phyloP scores from a whole-genome alignment of 441 rosid genomes.

The Daphne laureola region DNA sequence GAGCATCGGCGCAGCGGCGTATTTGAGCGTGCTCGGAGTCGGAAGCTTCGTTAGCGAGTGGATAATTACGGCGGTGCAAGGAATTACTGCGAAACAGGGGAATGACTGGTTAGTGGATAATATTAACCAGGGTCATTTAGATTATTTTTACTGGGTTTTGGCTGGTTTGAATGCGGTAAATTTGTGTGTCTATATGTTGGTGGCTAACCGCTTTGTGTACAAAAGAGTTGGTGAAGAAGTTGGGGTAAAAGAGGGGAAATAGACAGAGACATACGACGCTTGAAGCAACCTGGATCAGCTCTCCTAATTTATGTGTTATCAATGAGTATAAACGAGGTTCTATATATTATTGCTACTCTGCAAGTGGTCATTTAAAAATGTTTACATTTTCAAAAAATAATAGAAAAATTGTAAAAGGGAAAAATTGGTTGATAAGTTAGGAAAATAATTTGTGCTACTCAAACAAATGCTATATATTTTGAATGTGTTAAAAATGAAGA shows the following conservation, averaged over 20 bases:
- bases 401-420: no score
- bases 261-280: not conserved
- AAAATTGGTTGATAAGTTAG: no score
- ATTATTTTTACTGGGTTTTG: slow-evolving; percentile 59
- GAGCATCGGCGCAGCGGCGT: slow-evolving; percentile 77
- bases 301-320: no score
- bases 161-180: slow-evolving; percentile 50
- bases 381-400: no score
- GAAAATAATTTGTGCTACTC: no score
- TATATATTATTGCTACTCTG: not conserved
- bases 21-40: slow-evolving; percentile 49
- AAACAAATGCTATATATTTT: no score
- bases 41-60: slow-evolving; percentile 65
- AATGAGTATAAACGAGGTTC: not conserved
- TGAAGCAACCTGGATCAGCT: not conserved
- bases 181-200: slow-evolving; percentile 41
- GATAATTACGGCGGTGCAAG: slow-evolving; percentile 45
- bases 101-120: slow-evolving; percentile 57
- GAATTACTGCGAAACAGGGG: slow-evolving; percentile 28
- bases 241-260: not conserved
- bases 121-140: slow-evolving; percentile 52
- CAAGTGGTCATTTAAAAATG: no score
- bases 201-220: slow-evolving; percentile 55
- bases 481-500: no score
- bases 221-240: slow-evolving; percentile 37